Conservation (phyloP, 129 eudicot species). For the Flaveria trinervia region DNA sequence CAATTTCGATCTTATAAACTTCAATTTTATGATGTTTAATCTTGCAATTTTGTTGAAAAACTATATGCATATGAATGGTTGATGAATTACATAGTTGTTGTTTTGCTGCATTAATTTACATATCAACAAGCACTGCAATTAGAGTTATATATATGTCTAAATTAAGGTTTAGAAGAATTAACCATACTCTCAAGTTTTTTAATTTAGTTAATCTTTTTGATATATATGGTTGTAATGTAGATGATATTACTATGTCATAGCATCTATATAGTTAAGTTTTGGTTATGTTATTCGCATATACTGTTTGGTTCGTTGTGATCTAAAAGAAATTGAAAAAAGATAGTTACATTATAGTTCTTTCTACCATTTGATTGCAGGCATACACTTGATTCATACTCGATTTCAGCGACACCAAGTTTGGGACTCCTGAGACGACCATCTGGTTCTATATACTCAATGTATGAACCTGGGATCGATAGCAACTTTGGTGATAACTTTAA, state of each 20-base stretch:
- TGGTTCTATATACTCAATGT: slow-evolving; percentile 42
- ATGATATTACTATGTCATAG: background rate
- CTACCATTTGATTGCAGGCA: slow-evolving; percentile 50
- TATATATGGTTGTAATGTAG: slow-evolving; percentile 9
- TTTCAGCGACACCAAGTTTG: slow-evolving; percentile 78
- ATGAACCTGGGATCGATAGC: slow-evolving; percentile 36
- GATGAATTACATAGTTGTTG: background rate
- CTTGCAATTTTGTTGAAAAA: background rate
- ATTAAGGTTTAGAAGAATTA: too few relatives aligned
- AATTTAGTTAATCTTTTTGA: background rate
- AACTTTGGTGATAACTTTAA: slow-evolving; percentile 45
- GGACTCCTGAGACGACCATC: slow-evolving; percentile 53
- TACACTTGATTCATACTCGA: slow-evolving; percentile 59
- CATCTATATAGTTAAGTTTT: background rate
- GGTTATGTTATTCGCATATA: background rate
- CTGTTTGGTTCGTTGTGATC: background rate
- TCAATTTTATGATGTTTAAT: background rate
- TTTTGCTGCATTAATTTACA: slow-evolving; percentile 4
- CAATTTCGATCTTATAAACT: background rate
- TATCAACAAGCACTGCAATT: too few relatives aligned
- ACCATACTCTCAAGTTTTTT: too few relatives aligned
- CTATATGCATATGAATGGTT: too few relatives aligned
- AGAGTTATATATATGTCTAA: background rate
- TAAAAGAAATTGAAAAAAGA: background rate
- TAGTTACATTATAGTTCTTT: background rate